Evolutionary conservation across 1,284 basidiomycete species (phyloP).

Genomic region (Sutorius eximius): DNA sequence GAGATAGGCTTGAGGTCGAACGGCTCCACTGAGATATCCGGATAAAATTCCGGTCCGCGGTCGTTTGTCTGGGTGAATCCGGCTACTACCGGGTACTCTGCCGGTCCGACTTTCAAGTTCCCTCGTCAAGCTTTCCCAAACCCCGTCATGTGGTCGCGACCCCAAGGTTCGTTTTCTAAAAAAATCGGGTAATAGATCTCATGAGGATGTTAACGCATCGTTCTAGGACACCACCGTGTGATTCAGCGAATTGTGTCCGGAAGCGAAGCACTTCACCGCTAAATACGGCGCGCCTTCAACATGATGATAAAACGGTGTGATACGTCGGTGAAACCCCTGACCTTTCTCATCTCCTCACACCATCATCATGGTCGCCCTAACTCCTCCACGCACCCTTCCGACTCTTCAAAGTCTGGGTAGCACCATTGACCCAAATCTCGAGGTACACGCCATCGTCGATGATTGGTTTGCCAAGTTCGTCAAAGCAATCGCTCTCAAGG

Average conservation of each 20-base stretch:
- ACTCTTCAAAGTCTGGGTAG: conserved; percentile 25
- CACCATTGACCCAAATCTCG: conserved; percentile 18
- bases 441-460: conserved; percentile 15
- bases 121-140: too few relatives aligned
- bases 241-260: background rate
- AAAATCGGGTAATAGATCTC: background rate
- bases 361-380: conserved; percentile 10
- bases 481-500: conserved; percentile 22
- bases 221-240: background rate
- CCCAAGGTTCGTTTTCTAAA: background rate
- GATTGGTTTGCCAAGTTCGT: conserved; percentile 27
- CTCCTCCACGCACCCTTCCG: conserved; percentile 15
- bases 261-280: background rate
- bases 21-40: too few relatives aligned
- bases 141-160: too few relatives aligned
- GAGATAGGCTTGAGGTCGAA: too few relatives aligned
- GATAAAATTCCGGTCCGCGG: too few relatives aligned
- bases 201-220: background rate
- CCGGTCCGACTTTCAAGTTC: too few relatives aligned
- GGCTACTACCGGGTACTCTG: too few relatives aligned
- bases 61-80: too few relatives aligned
- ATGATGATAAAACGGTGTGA: background rate
- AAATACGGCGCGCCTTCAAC: background rate
- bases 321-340: background rate
- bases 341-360: background rate